These are phyloP conservation scores for Desmodesmus armatus DNA, from an alignment of 139 green algal genomes.

Conservation along the genomic window DNA sequence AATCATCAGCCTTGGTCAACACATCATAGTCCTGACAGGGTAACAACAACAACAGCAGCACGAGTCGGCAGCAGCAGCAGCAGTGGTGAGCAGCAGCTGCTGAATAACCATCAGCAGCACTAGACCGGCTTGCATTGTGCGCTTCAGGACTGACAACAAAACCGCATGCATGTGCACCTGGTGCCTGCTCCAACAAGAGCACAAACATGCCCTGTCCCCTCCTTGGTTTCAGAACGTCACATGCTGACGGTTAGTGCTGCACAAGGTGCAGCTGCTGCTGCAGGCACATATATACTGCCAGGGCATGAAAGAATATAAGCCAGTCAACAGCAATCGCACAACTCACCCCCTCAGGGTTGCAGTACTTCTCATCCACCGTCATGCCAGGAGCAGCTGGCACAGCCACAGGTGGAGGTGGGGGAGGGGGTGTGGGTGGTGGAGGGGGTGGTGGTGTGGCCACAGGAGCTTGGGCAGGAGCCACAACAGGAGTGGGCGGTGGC, in stretches of 20 bases:
- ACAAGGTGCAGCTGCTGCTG: too few species aligned
- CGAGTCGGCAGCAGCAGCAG: neutral
- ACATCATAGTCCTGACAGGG: constrained; percentile 17
- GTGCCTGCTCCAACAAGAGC: neutral
- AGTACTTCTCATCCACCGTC: neutral
- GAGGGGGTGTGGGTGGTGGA: neutral
- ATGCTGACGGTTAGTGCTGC: too few species aligned
- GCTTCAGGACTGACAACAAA: neutral
- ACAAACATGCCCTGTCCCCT: too few species aligned
- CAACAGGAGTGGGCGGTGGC: neutral
- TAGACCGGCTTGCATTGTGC: too few species aligned
- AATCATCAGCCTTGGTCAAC: neutral
- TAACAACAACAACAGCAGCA: neutral
- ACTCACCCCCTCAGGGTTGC: neutral
- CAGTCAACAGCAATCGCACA: neutral
- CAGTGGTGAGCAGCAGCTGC: too few species aligned
- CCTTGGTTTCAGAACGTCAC: too few species aligned
- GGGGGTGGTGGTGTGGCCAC: neutral
- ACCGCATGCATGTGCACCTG: neutral
- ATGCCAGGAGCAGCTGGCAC: neutral
- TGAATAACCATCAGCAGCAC: too few species aligned
- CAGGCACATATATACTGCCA: too few species aligned
- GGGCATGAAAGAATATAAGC: neutral
- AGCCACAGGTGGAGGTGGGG: neutral
- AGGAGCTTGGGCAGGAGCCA: neutral